A percentile compares a stretch with the other conserved stretches of the same genome.
Evolutionary conservation across 768 basidiomycete species (phyloP).

Genomic region (Heimioporus sp.): DNA sequence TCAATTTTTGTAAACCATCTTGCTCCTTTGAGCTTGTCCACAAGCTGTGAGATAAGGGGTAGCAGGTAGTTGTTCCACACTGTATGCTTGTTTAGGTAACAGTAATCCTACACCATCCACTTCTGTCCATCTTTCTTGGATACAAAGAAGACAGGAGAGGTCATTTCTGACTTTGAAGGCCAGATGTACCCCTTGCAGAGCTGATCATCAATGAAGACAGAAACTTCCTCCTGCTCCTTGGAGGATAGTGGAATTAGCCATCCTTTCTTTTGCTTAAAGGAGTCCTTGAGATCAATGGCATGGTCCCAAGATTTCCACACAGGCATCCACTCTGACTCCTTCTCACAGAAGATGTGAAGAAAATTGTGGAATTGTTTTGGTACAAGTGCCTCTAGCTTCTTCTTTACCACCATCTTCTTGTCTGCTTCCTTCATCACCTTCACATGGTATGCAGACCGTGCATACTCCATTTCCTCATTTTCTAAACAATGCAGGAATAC

Average conservation of each 20-base stretch:
- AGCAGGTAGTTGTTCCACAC: background rate
- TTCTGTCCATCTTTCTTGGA: background rate
- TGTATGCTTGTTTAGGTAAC: background rate
- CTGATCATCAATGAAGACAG: background rate
- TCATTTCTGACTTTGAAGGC: background rate
- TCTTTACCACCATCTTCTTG: too few species aligned
- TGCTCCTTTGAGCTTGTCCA: background rate
- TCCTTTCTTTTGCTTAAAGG: background rate
- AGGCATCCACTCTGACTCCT: too few species aligned
- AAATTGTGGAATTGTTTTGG: too few species aligned
- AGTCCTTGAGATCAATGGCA: background rate
- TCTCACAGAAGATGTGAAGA: too few species aligned
- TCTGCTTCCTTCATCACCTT: too few species aligned
- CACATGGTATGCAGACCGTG: too few species aligned
- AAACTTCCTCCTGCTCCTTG: background rate
- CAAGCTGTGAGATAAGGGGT: background rate
- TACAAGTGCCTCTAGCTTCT: too few species aligned
- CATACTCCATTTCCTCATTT: too few species aligned
- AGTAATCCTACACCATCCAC: background rate
- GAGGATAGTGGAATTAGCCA: background rate
- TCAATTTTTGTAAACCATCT: constrained; percentile 2
- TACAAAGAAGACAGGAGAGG: background rate
- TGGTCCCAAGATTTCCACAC: background rate
- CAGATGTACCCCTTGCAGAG: background rate
- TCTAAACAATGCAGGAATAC: too few species aligned